Base-by-base conservation (phyloP, 352 stramenopile genomes). In the Phytophthora aleatoria region DNA sequence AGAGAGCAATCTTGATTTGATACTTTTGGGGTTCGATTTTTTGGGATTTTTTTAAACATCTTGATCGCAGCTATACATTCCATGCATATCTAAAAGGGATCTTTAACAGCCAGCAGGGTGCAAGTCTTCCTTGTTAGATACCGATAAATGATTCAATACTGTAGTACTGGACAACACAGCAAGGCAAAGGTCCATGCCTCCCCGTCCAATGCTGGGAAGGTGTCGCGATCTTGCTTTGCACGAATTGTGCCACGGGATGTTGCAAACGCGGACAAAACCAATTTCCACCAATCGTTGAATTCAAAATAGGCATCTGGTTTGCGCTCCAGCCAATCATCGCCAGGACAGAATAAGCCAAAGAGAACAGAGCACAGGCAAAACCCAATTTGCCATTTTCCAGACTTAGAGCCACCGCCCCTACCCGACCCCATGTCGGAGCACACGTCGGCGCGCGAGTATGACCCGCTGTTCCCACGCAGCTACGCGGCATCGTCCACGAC, bases 381-480 rank as follows among this genome's bases (percentile, higher is more conserved):
- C 5, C 11, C 11, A 43, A 51, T 50, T 33, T 52, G 42, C 42
- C 28, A 61, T 52, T 51, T 45, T 13, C 30, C 13, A 30, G 15
- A 30, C 43, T 13, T 13, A 54, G 31, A 41, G 36, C 36, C 36
- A 47, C 24, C 20, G 27, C 47, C 20, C n/a, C 41, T 47, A 16
- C 24, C 31, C 12, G 9, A 12, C 33, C 28, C 27, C 20, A 66
- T 71, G 57, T 72, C 60, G 39, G 51, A 71, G 43, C 57, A 54
- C 55, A 62, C 42, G 31, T 41, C 45, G 15, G 61, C 65, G 5
- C 61, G 65, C 35, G 73, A 81, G 57, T 76, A 68, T 53, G 73
- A 81, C 31, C 70, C 73, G 49, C 62, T 81, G 26, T 71, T 79
- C 48, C 57, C 62, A 47, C 64, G 72, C 50, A 77, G 57, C 55